phyloP scores from a whole-genome alignment of 1,139 yeast species.

The Zygosaccharomyces pseudobailii region DNA sequence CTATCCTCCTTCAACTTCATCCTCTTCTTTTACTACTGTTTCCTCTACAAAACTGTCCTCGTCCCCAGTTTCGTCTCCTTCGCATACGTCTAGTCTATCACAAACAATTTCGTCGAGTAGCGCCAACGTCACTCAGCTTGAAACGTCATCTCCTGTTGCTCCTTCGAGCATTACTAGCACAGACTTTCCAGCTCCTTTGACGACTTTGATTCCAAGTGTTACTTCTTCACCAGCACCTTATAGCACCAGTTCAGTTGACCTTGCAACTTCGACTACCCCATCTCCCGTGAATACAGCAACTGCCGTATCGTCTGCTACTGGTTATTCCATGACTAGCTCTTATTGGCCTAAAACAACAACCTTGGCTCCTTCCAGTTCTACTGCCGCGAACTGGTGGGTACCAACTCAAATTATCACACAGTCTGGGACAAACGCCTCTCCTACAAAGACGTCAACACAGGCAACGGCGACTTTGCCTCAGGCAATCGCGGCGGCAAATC shows the following conservation, averaged over 20 bases:
- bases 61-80: no score
- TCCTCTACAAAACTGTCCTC: no score
- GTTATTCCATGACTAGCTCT: slow-evolving; percentile 1
- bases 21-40: no score
- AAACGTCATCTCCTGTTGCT: background rate
- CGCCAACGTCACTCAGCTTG: background rate
- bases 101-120: background rate
- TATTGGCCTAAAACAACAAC: slow-evolving; percentile 6
- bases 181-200: background rate
- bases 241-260: background rate
- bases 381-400: slow-evolving; percentile 34
- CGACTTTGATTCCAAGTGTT: background rate
- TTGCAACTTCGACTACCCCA: slow-evolving; percentile 2
- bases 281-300: slow-evolving; percentile 6
- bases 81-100: background rate
- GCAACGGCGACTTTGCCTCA: slow-evolving; percentile 53
- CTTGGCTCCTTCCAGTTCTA: slow-evolving; percentile 8
- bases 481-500: slow-evolving; percentile 50
- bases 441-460: slow-evolving; percentile 34
- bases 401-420: slow-evolving; percentile 34
- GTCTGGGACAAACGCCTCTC: slow-evolving; percentile 28
- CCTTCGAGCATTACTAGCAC: background rate
- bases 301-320: slow-evolving; percentile 3
- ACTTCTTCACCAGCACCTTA: slow-evolving; percentile 18
- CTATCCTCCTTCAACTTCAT: no score